Conservation (phyloP, 257 asterid species). For the Solanum chilense region DNA sequence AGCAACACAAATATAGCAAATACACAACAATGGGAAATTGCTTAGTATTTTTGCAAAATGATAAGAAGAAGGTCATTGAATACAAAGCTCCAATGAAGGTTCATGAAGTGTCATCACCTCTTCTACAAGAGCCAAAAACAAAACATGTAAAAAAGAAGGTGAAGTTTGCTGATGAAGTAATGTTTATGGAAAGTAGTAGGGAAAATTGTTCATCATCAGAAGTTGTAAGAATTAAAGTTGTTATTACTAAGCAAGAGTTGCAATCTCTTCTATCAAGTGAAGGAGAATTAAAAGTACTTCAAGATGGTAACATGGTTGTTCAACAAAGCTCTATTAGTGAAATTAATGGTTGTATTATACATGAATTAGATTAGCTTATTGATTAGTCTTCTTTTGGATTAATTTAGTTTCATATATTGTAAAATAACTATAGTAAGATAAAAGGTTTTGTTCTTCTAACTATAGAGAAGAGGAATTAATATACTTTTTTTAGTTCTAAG, state of each 20-base stretch:
- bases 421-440: background rate
- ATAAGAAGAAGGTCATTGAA: constrained; percentile 45
- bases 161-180: constrained; percentile 23
- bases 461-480: no score
- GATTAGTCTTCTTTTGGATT: background rate
- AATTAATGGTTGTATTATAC: background rate
- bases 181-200: constrained; percentile 8
- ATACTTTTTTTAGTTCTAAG: background rate
- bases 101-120: constrained; percentile 31
- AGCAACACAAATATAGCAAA: background rate
- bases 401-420: background rate
- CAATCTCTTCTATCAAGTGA: constrained; percentile 28
- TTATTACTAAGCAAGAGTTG: constrained; percentile 59
- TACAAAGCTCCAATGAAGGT: constrained; percentile 43
- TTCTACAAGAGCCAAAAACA: constrained; percentile 12
- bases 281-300: constrained; percentile 31
- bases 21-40: constrained; percentile 39
- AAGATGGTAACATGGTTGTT: constrained; percentile 21
- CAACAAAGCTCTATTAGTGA: constrained; percentile 2
- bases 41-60: constrained; percentile 31
- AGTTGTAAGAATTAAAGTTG: constrained; percentile 57
- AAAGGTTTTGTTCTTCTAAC: background rate
- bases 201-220: constrained; percentile 7
- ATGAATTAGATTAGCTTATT: background rate
- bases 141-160: constrained; percentile 12